phyloP scores from a whole-genome alignment of 495 filamentous ascomycete genomes.

The Ramalina intermedia region DNA sequence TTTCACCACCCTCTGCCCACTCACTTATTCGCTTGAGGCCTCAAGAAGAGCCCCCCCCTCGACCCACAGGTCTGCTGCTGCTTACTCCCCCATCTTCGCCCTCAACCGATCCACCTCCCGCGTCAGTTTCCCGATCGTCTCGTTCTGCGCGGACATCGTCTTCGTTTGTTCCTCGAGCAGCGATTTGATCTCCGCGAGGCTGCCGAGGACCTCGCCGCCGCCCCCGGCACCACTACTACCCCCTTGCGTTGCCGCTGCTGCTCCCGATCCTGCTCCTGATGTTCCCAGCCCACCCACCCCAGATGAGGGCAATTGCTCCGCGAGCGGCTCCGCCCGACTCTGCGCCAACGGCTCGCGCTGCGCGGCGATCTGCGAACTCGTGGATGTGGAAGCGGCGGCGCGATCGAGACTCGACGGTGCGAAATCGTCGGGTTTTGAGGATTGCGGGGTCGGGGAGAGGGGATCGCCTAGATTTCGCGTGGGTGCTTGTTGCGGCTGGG shows the following conservation, averaged over 20 bases:
- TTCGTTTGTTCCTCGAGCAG: constrained; percentile 47
- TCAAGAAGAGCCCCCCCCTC: too few species aligned
- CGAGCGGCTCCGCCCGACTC: constrained; percentile 2
- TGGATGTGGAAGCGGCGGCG: constrained; percentile 2
- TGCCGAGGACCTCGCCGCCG: background rate
- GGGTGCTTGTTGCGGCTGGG: constrained; percentile 2
- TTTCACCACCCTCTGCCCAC: too few species aligned
- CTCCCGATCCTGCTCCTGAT: background rate
- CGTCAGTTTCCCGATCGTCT: constrained; percentile 49
- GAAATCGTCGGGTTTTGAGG: constrained; percentile 8
- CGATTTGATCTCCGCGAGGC: constrained; percentile 47
- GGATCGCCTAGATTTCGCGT: constrained; percentile 8
- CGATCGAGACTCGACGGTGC: constrained; percentile 6
- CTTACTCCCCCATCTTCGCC: constrained; percentile 24
- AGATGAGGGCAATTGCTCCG: background rate
- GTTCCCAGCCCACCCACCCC: too few species aligned
- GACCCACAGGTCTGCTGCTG: too few species aligned
- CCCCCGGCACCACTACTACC: background rate
- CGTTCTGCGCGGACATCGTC: constrained; percentile 44
- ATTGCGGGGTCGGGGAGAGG: constrained; percentile 4
- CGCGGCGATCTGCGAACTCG: constrained; percentile 2
- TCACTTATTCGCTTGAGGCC: too few species aligned
- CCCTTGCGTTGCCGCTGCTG: too few species aligned
- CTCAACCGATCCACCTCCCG: constrained; percentile 59
- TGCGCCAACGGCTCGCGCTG: constrained; percentile 3